Evolutionary conservation across 208 protist genomes (phyloP).

Genomic region (Angomonas desouzai): DNA sequence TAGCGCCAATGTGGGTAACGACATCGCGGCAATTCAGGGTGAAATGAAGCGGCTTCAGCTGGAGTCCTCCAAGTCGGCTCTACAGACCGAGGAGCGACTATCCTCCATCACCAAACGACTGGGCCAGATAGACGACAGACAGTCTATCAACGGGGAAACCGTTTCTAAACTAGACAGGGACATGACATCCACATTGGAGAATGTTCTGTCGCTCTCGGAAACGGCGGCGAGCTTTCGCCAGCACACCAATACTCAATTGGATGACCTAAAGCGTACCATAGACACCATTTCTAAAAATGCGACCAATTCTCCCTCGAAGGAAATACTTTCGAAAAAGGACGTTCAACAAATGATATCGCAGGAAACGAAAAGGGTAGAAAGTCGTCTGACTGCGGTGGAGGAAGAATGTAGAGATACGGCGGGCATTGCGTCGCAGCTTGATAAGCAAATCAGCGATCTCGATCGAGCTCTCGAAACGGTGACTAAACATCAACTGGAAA

Average conservation of each 20-base stretch:
- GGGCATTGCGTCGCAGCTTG: background rate
- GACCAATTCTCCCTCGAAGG: no score
- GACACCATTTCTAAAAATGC: background rate
- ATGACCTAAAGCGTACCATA: background rate
- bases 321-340: background rate
- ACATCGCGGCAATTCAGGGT: slow-evolving; percentile 16
- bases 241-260: background rate
- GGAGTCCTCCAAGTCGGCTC: slow-evolving; percentile 17
- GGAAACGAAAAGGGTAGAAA: background rate
- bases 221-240: background rate
- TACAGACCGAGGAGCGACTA: slow-evolving; percentile 21
- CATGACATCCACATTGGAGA: slow-evolving; percentile 2
- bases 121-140: slow-evolving; percentile 16
- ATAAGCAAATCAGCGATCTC: background rate
- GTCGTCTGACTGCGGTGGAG: background rate
- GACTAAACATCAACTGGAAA: background rate
- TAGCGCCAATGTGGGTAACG: background rate
- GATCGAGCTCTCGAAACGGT: background rate
- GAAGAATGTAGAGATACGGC: background rate
- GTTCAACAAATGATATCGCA: background rate
- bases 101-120: slow-evolving; percentile 5
- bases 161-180: slow-evolving; percentile 11
- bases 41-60: slow-evolving; percentile 24
- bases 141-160: slow-evolving; percentile 18
- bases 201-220: background rate